A percentile compares a stretch with the other conserved stretches of the same genome.
These are phyloP conservation scores for Psilocybe cyanescens DNA, from an alignment of 768 basidiomycete genomes.

Conservation along the genomic window DNA sequence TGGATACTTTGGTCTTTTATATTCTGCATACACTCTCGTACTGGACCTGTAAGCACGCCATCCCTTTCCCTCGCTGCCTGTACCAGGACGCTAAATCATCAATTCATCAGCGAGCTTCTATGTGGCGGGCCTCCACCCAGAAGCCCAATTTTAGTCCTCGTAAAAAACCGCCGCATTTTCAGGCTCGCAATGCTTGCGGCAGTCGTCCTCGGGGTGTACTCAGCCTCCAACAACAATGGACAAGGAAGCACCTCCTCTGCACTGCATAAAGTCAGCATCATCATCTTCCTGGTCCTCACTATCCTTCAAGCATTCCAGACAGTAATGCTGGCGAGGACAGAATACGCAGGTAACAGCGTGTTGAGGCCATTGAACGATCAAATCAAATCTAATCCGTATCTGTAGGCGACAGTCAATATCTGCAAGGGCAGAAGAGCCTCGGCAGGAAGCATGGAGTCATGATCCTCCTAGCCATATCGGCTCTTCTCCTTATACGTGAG, in stretches of 20 bases:
- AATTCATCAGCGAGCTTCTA: slow-evolving; percentile 23
- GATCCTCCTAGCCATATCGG: slow-evolving; percentile 35
- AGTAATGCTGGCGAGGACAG: slow-evolving; percentile 24
- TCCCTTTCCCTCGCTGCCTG: not conserved
- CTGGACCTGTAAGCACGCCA: slow-evolving; percentile 40
- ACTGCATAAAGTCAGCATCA: slow-evolving; percentile 35
- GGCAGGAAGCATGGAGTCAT: slow-evolving; percentile 33
- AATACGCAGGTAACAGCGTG: slow-evolving; percentile 22
- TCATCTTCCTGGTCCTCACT: slow-evolving; percentile 41
- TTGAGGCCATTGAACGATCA: too few species aligned
- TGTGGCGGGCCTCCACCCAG: slow-evolving; percentile 13
- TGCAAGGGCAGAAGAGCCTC: slow-evolving; percentile 12
- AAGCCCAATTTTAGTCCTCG: slow-evolving; percentile 24
- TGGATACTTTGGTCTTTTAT: slow-evolving; percentile 48
- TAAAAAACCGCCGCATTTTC: slow-evolving; percentile 35
- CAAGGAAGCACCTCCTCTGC: slow-evolving; percentile 19
- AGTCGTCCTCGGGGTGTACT: slow-evolving; percentile 37
- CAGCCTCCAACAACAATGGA: slow-evolving; percentile 4
- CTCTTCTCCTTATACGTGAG: slow-evolving; percentile 41
- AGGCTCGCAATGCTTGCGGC: slow-evolving; percentile 29
- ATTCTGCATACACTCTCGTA: slow-evolving; percentile 44
- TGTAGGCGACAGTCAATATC: slow-evolving; percentile 1
- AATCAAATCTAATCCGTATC: too few species aligned
- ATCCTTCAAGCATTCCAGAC: slow-evolving; percentile 36
- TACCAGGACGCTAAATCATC: not conserved